These are phyloP conservation scores for Penicillium psychrofluorescens DNA, from an alignment of 495 filamentous ascomycete genomes.

Conservation along the genomic window DNA sequence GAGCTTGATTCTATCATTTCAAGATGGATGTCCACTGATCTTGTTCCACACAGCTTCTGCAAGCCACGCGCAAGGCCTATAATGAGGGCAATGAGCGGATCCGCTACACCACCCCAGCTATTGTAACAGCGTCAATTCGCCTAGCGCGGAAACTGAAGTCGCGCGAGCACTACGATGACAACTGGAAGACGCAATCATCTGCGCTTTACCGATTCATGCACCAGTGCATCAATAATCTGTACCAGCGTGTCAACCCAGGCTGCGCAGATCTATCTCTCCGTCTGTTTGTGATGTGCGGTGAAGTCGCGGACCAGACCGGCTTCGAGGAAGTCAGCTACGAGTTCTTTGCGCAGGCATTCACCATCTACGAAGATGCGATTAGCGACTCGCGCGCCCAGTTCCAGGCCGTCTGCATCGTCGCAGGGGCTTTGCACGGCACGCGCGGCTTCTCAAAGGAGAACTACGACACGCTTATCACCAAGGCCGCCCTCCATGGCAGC, in stretches of 20 bases:
- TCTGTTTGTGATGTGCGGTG: conserved; percentile 83
- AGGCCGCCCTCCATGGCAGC: conserved; percentile 92
- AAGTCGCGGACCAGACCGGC: conserved; percentile 84
- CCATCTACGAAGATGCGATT: conserved; percentile 93
- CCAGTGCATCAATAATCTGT: conserved; percentile 75
- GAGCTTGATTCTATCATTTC: background rate
- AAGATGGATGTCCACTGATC: conserved; percentile 15
- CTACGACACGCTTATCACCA: conserved; percentile 97
- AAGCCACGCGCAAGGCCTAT: conserved; percentile 81
- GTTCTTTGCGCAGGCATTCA: conserved; percentile 97
- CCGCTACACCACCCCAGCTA: conserved; percentile 86
- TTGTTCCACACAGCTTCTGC: conserved; percentile 55
- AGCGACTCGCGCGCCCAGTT: conserved; percentile 94
- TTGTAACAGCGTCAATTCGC: conserved; percentile 85
- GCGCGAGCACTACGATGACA: conserved; percentile 90
- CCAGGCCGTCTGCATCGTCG: conserved; percentile 93
- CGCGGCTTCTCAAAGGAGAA: conserved; percentile 91
- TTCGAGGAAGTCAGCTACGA: conserved; percentile 96
- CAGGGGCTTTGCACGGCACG: conserved; percentile 78
- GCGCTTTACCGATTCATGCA: conserved; percentile 95
- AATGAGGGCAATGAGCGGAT: conserved; percentile 90
- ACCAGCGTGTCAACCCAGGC: conserved; percentile 73
- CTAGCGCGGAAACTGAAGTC: conserved; percentile 84
- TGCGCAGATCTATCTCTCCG: conserved; percentile 82
- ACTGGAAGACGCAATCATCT: conserved; percentile 84